Base-by-base conservation (phyloP, 495 filamentous ascomycete species). In the Aspergillus taichungensis region DNA sequence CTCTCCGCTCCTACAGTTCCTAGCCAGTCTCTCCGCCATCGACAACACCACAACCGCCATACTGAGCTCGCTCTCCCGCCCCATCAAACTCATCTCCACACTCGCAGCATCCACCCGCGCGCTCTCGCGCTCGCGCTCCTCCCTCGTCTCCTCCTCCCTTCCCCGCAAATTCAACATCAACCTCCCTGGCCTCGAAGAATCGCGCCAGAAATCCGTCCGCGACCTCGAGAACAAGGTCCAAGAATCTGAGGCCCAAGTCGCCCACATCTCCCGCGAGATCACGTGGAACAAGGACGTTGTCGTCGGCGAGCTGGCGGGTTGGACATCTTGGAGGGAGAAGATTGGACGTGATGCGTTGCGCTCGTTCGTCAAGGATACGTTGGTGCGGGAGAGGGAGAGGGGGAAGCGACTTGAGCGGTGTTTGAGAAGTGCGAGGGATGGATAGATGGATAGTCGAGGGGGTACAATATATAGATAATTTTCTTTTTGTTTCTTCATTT, bases 211-310 rank as follows among this genome's bases (percentile, higher is more conserved):
- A 37, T 74, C 87, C 37, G 82, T 85, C 54, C 80, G 86, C 34
- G 90, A 95, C 30, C 81, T 84, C 29, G 80, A 84, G 54, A 78
- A 85, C 40, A 87, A 84, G 55, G 83, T 84, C 24, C 72, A 73
- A 37, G 75, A 78, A 18, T 74, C 72, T 10, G 74, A 83, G 49
- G 60, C 69, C 12, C 85, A 95, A 52, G 66, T 84, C 7, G 71
- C 78, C 30, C 72, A 69, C 18, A 59, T 95, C 12, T 80, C 82
- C 0, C 77, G 77, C 38, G 94, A 99, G 57, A 62, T 99, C 13
- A 68, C 86, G 30, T 96, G 94, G 59, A 95, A 89, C 40, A 90
- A 95, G 64, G 85, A 90, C 61, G 87, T 90, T 8, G 90, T 96
- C 6, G 91, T 94, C 9, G 73, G 79, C 6, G 94, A 99, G 61